Evolutionary conservation across 768 basidiomycete species (phyloP), one percentile per base, ranked within the genome.

Genomic region (Auriculariales sp.): DNA sequence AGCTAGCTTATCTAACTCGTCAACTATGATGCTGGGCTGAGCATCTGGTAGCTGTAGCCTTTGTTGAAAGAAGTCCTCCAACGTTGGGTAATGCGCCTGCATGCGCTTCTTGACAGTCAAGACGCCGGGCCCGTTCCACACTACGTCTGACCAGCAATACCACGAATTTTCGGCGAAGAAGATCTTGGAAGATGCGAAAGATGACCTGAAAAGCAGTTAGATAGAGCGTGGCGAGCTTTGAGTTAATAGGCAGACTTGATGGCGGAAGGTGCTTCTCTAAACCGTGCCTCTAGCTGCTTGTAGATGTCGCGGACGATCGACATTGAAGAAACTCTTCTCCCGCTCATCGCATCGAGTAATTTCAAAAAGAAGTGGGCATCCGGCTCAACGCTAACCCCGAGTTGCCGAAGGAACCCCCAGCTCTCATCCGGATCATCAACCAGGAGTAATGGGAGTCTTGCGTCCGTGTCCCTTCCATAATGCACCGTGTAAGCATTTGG

Each of bases 281-380:
- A 59, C 25, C 58, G 50, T n/a, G 56, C 54, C 33, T 57, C 53
- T 1, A 60, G 52, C 10, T 59, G 58, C 32, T 36, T 51, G 35
- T 60, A 60, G 10, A 53, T 35, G 10, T 55, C 53, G 0, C 46
- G 28, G 17, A 53, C 54, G 3, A 32, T 15, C n/a, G 28, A 35
- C 9, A 17, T 17, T 17, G 57, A 50, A 12, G 42, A 46, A 27
- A 49, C 44, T 6, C 48, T 46, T 25, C 6, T 29, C 24, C 44
- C 53, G 11, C 52, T 48, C 42, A 60, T 46, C 24, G 52, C 50
- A 15, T 50, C 4, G 10, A 60, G 59, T 32, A 33, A 31, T 15
- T 54, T 57, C 19, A 60, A n/a, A 28, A 32, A 60, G 52, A 56
- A 52, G 6, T 49, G 44, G 5, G 53, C 50, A 19, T 54, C 50